A percentile compares a stretch with the other conserved stretches of the same genome.
Evolutionary conservation across 768 basidiomycete species (phyloP).

Genomic region (Paxillus rubicundulus): DNA sequence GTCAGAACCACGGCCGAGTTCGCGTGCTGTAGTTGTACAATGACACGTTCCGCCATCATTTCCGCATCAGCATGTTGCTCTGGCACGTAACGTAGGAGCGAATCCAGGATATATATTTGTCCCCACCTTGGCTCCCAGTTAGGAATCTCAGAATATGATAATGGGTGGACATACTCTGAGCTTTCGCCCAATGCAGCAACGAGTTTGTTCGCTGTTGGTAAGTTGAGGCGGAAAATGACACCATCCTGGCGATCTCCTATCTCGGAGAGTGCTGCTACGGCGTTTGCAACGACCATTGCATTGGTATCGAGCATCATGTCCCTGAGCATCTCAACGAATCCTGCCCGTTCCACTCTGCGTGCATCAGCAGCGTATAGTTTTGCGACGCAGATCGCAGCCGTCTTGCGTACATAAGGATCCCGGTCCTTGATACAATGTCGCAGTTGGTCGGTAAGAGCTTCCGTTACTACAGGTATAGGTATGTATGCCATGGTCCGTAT

Average conservation of each 20-base stretch:
- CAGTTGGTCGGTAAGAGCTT: constrained; percentile 83
- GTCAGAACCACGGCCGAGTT: constrained; percentile 99
- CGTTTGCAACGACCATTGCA: constrained; percentile 96
- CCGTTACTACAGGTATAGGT: constrained; percentile 84
- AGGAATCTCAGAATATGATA: constrained; percentile 5
- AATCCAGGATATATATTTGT: constrained; percentile 96
- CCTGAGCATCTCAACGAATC: constrained; percentile 87
- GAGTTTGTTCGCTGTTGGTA: constrained; percentile 84
- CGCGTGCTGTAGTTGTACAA: constrained; percentile 93
- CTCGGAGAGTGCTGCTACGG: constrained; percentile 95
- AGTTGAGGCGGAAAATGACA: constrained; percentile 87
- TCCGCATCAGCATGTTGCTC: constrained; percentile 86
- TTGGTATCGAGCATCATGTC: constrained; percentile 92
- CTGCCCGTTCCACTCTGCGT: constrained; percentile 80
- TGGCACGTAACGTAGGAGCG: constrained; percentile 91
- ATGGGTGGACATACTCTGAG: constrained; percentile 74
- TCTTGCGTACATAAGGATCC: constrained; percentile 98
- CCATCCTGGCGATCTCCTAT: constrained; percentile 94
- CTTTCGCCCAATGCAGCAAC: constrained; percentile 91
- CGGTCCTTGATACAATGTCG: constrained; percentile 90
- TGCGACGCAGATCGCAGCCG: constrained; percentile 95
- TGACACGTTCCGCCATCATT: constrained; percentile 91
- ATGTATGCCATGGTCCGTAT: constrained; percentile 99
- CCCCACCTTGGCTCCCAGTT: constrained; percentile 73
- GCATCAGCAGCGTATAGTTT: constrained; percentile 92